phyloP scores from a whole-genome alignment of 225 moss, liverwort and hornwort genomes.

The Sphagnum contortum region DNA sequence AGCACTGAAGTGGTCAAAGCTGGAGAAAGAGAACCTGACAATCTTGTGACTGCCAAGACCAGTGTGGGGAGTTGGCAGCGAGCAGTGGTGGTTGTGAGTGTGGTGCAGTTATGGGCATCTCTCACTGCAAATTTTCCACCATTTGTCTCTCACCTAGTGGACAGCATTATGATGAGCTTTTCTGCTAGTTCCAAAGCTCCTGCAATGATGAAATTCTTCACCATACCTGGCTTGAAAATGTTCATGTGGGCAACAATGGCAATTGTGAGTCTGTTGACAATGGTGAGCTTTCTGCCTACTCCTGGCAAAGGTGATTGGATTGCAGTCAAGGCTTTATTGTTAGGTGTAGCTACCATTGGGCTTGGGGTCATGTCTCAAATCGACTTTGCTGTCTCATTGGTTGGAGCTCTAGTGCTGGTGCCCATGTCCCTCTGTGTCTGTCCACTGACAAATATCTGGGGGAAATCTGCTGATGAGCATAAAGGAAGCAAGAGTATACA shows the following conservation, averaged over 20 bases:
- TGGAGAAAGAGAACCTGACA: background rate
- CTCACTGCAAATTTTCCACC: conserved; percentile 44
- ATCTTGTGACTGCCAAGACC: background rate
- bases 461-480: conserved; percentile 7
- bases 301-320: conserved; percentile 51
- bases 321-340: conserved; percentile 60
- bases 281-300: conserved; percentile 22
- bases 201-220: conserved; percentile 26
- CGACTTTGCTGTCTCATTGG: conserved; percentile 72
- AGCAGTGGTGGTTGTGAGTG: conserved; percentile 52
- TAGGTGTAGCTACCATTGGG: conserved; percentile 63
- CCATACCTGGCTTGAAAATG: conserved; percentile 15
- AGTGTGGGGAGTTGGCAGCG: conserved; percentile 46
- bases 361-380: conserved; percentile 90
- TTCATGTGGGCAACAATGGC: background rate
- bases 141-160: conserved; percentile 39
- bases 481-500: conserved; percentile 12
- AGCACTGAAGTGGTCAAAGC: conserved; percentile 11
- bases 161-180: conserved; percentile 27
- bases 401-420: conserved; percentile 75
- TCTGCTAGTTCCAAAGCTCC: conserved; percentile 17
- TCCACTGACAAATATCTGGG: conserved; percentile 42
- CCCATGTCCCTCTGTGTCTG: conserved; percentile 65
- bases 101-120: conserved; percentile 62
- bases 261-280: conserved; percentile 17